phyloP scores from a whole-genome alignment of 495 filamentous ascomycete genomes.

The Pyrenopolyporus hunteri region DNA sequence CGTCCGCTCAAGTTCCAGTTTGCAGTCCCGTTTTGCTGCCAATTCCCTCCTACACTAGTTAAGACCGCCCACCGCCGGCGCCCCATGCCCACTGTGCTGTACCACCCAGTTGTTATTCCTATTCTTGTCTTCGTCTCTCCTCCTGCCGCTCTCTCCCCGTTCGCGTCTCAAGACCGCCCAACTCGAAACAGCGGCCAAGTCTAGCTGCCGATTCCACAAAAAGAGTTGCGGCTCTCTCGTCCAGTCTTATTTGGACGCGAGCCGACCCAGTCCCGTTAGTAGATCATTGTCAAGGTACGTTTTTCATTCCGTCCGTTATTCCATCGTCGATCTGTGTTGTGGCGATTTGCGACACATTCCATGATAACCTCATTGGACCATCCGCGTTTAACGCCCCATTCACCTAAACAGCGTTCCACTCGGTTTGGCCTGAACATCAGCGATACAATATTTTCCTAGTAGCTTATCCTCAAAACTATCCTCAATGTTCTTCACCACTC shows the following conservation, averaged over 20 bases:
- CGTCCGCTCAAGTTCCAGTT: conserved; percentile 7
- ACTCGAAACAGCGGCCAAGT: conserved; percentile 37
- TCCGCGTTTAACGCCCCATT: conserved; percentile 27
- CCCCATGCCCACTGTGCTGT: conserved; percentile 21
- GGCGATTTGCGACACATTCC: conserved; percentile 39
- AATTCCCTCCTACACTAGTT: conserved; percentile 18
- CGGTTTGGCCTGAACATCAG: conserved; percentile 16
- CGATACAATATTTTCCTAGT: conserved; percentile 2
- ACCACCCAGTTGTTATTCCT: conserved; percentile 16
- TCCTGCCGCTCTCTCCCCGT: conserved; percentile 19
- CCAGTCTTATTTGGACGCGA: conserved; percentile 31
- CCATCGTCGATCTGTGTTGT: conserved; percentile 23
- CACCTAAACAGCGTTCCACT: conserved; percentile 23
- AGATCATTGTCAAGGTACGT: conserved; percentile 22
- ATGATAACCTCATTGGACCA: conserved; percentile 40
- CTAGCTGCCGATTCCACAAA: conserved; percentile 19
- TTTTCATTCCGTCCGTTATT: conserved; percentile 10
- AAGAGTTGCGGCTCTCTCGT: conserved; percentile 23
- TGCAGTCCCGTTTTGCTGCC: neutral
- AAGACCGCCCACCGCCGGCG: conserved; percentile 18
- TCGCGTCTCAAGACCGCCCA: conserved; percentile 36
- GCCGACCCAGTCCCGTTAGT: conserved; percentile 13
- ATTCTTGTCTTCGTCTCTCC: conserved; percentile 12
- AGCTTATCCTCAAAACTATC: too few relatives aligned
- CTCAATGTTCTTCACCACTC: conserved; percentile 15